Evolutionary conservation across 2,329 filamentous ascomycete species (phyloP), one percentile per base, ranked within the genome.

Genomic region (Hypoxylon sp.): DNA sequence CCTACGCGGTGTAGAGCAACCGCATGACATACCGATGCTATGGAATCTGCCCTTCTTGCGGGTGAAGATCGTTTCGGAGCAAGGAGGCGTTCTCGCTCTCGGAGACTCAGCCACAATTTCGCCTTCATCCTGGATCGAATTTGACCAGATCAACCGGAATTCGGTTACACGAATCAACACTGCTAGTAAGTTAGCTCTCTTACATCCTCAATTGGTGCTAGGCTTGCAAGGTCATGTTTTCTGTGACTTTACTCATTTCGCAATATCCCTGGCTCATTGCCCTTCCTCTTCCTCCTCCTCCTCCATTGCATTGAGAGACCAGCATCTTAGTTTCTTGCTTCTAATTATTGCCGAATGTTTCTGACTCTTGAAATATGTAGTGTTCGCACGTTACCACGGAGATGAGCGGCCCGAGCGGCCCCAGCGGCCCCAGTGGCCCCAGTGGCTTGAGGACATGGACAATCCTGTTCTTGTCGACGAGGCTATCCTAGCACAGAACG

Each of bases 1-100:
- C 28, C 21, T 23, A 3, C 14, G 1, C 4, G 5, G 13, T 28
- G 3, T 32, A 2, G 19, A 1, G 1, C 1, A 6, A 19, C 25
- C n/a, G 7, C 23, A 23, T 6, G 53, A 57, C 28, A 25, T 9
- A 46, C 28, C 38, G 4, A 23, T 28, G 19, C 17, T 17, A 10
- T 57, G 41, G 38, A 57, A 57, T 25, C 41, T 57, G 11, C 53
- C 53, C 5, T 46, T 19, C 13, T 3, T 46, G 17, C 28, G 25
- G 11, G 6, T 32, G 2, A 17, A 34, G 14, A 14, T 30, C 6
- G 2, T 10, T 28, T n/a, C 28, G 7, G 1, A 11, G 2, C 6
- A 9, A 13, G 17, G 23, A 36, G 2, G 5, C 3, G 2, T 21
- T 45, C 23, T 45, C 38, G 17, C 9, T 14, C 32, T 41, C 13